Conservation (phyloP, 2,329 filamentous ascomycete genomes). For the Monilinia fructigena region DNA sequence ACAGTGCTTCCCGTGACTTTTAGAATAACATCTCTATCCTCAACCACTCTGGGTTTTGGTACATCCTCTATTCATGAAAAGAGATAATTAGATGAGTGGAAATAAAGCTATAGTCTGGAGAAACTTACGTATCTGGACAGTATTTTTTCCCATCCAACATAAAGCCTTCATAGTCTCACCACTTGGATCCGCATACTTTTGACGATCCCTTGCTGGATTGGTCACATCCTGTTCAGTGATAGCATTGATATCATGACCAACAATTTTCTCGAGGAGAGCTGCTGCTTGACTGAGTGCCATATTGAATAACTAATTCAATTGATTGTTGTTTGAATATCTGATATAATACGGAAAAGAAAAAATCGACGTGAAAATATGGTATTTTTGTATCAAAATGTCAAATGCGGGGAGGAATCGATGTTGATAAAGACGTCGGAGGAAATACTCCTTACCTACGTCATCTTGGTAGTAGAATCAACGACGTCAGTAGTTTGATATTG, state of each 20-base stretch:
- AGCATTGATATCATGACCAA: slow-evolving; percentile 67
- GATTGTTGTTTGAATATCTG: not conserved
- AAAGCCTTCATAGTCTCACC: slow-evolving; percentile 74
- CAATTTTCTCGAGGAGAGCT: slow-evolving; percentile 60
- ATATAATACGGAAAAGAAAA: not conserved
- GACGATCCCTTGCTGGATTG: slow-evolving; percentile 56
- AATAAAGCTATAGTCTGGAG: slow-evolving; percentile 10
- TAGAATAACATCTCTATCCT: slow-evolving; percentile 74
- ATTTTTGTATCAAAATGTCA: slow-evolving; percentile 1
- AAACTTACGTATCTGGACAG: slow-evolving; percentile 61
- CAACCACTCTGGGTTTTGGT: slow-evolving; percentile 69
- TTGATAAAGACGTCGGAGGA: slow-evolving; percentile 3
- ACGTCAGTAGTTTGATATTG: slow-evolving; percentile 5
- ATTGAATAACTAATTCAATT: slow-evolving; percentile 26
- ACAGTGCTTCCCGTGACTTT: slow-evolving; percentile 58
- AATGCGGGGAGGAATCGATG: not conserved
- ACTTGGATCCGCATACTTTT: slow-evolving; percentile 50
- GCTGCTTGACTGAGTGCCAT: slow-evolving; percentile 68
- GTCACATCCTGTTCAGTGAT: slow-evolving; percentile 67
- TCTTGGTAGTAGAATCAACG: slow-evolving; percentile 4
- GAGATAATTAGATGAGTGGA: not conserved
- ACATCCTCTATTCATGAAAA: slow-evolving; percentile 51
- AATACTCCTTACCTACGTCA: slow-evolving; percentile 11
- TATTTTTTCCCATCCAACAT: slow-evolving; percentile 79
- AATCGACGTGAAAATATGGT: not conserved